Conservation (phyloP, 352 stramenopile species). For the Phytopythium cucurbitacearum region DNA sequence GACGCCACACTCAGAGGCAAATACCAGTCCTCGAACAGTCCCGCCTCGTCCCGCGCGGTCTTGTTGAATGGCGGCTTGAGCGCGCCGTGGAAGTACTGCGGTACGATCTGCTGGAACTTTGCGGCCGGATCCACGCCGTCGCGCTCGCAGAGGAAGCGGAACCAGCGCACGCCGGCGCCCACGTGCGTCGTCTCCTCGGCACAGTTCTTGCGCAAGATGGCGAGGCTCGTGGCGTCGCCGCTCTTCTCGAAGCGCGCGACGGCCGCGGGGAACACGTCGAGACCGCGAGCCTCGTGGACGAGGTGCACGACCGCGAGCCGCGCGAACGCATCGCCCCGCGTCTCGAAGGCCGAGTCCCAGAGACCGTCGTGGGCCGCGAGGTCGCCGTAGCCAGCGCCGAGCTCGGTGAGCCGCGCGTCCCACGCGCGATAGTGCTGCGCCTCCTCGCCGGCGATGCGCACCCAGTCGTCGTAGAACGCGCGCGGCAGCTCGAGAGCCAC, state of each 20-base stretch:
- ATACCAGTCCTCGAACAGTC: conserved; percentile 49
- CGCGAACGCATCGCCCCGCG: conserved; percentile 23
- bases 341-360: conserved; percentile 52
- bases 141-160: conserved; percentile 30
- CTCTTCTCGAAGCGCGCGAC: conserved; percentile 40
- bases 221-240: conserved; percentile 30
- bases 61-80: conserved; percentile 64
- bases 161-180: conserved; percentile 34
- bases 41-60: conserved; percentile 34
- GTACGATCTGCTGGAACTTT: conserved; percentile 48
- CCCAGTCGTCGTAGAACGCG: conserved; percentile 62
- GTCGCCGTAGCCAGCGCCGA: conserved; percentile 48
- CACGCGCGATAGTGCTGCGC: conserved; percentile 49
- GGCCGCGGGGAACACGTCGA: conserved; percentile 51
- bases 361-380: conserved; percentile 41
- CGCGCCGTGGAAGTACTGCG: conserved; percentile 39
- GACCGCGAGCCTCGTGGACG: conserved; percentile 49
- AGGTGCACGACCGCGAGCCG: conserved; percentile 53
- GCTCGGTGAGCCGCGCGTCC: conserved; percentile 34
- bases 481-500: conserved; percentile 32
- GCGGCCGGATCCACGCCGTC: conserved; percentile 23
- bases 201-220: conserved; percentile 49
- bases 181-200: conserved; percentile 49
- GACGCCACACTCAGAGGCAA: conserved; percentile 15
- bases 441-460: conserved; percentile 44